phyloP scores from a whole-genome alignment of 495 filamentous ascomycete genomes.

The Saxophila tyrrhenica region DNA sequence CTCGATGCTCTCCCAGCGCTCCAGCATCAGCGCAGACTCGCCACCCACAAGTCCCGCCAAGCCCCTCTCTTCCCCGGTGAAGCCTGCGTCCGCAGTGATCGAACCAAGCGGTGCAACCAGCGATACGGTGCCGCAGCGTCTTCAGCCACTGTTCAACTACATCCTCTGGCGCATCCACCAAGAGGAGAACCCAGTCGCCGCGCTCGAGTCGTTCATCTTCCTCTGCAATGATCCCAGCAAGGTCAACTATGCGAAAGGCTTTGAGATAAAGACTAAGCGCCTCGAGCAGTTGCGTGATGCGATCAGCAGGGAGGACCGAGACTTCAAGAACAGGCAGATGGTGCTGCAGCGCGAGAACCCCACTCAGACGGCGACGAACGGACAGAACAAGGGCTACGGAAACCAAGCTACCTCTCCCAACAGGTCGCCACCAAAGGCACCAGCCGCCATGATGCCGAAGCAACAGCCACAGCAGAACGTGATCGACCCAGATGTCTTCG shows the following conservation, averaged over 20 bases:
- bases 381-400: not conserved
- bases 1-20: conserved; percentile 36
- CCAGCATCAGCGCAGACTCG: conserved; percentile 18
- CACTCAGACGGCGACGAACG: not conserved
- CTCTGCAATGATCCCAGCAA: conserved; percentile 49
- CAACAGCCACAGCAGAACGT: conserved; percentile 20
- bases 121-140: conserved; percentile 28
- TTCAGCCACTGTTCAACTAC: conserved; percentile 51
- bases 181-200: conserved; percentile 28
- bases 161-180: conserved; percentile 50
- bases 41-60: conserved; percentile 39
- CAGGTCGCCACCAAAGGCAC: conserved; percentile 40
- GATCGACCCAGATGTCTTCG: conserved; percentile 31
- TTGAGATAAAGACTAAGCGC: conserved; percentile 47
- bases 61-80: conserved; percentile 24
- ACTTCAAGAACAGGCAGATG: conserved; percentile 44
- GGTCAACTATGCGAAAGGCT: conserved; percentile 46
- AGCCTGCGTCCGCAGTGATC: conserved; percentile 1
- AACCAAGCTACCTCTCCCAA: not conserved
- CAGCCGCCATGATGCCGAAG: conserved; percentile 30
- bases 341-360: conserved; percentile 30
- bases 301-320: conserved; percentile 48
- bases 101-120: not conserved
- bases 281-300: conserved; percentile 49
- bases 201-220: conserved; percentile 38